Evolutionary conservation across 2,329 filamentous ascomycete genomes (phyloP).

Genomic region (Rhytidhysteron rufulum): DNA sequence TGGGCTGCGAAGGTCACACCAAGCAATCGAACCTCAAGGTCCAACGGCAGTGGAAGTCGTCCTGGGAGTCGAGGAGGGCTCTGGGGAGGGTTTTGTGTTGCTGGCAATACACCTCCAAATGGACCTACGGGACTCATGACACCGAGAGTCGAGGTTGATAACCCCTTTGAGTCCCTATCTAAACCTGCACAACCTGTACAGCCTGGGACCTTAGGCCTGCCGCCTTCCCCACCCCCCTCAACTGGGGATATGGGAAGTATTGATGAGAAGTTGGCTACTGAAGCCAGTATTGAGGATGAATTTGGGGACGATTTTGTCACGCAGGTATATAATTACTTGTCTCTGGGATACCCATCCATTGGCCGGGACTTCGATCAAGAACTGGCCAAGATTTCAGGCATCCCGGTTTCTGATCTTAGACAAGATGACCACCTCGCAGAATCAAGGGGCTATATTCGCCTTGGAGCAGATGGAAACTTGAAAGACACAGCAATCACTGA

Average conservation of each 20-base stretch:
- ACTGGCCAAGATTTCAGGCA: slow-evolving; percentile 72
- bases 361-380: slow-evolving; percentile 82
- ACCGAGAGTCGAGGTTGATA: slow-evolving; percentile 36
- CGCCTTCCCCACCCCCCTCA: slow-evolving; percentile 36
- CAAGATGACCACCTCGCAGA: slow-evolving; percentile 64
- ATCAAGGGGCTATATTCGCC: slow-evolving; percentile 68
- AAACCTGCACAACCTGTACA: slow-evolving; percentile 28
- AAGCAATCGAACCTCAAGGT: slow-evolving; percentile 30
- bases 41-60: slow-evolving; percentile 36
- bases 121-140: slow-evolving; percentile 51
- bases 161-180: slow-evolving; percentile 42
- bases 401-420: slow-evolving; percentile 65
- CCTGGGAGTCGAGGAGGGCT: slow-evolving; percentile 62
- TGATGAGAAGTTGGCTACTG: slow-evolving; percentile 38
- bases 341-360: slow-evolving; percentile 83
- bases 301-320: slow-evolving; percentile 84
- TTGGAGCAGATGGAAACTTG: slow-evolving; percentile 44
- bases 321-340: slow-evolving; percentile 96
- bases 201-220: slow-evolving; percentile 23
- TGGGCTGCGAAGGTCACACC: slow-evolving; percentile 53
- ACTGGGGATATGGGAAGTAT: slow-evolving; percentile 39
- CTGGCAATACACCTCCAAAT: slow-evolving; percentile 36
- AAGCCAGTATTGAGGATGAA: slow-evolving; percentile 56
- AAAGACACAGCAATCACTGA: slow-evolving; percentile 49
- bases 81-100: slow-evolving; percentile 70